Evolutionary conservation across 2,329 filamentous ascomycete species (phyloP), one percentile per base, ranked within the genome.

Genomic region (Colletotrichum sp.): DNA sequence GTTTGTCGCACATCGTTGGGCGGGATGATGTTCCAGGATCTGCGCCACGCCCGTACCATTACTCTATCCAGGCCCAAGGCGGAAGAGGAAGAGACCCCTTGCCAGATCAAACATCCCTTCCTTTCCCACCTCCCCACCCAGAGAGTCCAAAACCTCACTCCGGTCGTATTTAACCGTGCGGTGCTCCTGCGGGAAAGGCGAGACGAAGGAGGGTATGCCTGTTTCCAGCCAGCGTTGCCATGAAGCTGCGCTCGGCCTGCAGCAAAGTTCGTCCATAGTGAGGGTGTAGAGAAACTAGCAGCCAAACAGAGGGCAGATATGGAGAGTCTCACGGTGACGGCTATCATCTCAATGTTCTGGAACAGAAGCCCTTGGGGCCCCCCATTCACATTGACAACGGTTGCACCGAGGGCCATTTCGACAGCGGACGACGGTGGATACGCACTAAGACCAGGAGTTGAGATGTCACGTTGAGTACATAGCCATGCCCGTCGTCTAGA

Each of bases 321-420:
- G 57, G 70, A 69, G 64, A 69, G 59, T 44, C 16, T 16, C 67
- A 69, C 55, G 30, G 49, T 73, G 57, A 59, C 70, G 73, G 63
- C 73, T 59, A 73, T 76, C 73, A 73, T 76, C 73, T 76, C 59
- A 75, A 73, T 65, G 25, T 59, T 74, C 59, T 65, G 64, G 71
- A 76, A 76, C 70, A 72, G 62, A 36, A 32, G n/a, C 62, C 49
- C 39, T 63, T 44, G 62, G 22, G 44, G 36, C 11, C 16, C 65
- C 25, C 39, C 19, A n/a, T 49, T 49, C 39, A 49, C 32, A 32
- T 39, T 59, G 36, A 62, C 68, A 61, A 27, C 22, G 64, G 64
- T 74, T 76, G 49, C 74, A 69, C 32, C 19, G 63, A 64, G 32
- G 39, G 64, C 30, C 27, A 72, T 27, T 15, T 62, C 30, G 63